phyloP scores from a whole-genome alignment of 179 eudicot genomes.

The Corrigiola litoralis region DNA sequence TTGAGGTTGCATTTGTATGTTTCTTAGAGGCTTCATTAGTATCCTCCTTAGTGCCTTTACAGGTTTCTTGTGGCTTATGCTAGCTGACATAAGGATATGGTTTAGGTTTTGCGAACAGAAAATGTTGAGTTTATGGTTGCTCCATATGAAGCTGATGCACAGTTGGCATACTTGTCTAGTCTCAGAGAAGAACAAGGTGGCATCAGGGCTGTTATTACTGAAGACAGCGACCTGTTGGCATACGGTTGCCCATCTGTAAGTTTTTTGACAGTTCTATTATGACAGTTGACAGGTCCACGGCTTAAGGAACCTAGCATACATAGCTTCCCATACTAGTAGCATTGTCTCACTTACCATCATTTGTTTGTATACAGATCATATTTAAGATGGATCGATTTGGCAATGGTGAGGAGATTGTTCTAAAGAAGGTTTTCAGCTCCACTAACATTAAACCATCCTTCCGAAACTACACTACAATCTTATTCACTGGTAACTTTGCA shows the following conservation, averaged over 20 bases:
- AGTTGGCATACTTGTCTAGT: conserved; percentile 59
- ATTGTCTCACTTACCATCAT: too few species aligned
- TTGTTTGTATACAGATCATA: conserved; percentile 38
- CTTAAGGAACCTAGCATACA: too few species aligned
- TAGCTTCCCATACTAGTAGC: too few species aligned
- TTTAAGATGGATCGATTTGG: conserved; percentile 85
- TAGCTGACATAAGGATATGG: background rate
- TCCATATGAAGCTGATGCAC: conserved; percentile 91
- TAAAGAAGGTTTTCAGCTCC: conserved; percentile 52
- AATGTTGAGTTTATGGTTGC: conserved; percentile 70
- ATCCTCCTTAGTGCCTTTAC: background rate
- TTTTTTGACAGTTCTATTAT: conserved; percentile 5
- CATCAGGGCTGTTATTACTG: conserved; percentile 60
- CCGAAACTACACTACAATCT: conserved; percentile 37
- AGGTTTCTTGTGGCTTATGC: background rate
- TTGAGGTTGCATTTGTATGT: background rate
- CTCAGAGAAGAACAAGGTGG: conserved; percentile 57
- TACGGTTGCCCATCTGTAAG: conserved; percentile 86
- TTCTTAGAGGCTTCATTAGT: background rate
- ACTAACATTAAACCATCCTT: conserved; percentile 50
- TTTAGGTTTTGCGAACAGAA: conserved; percentile 57
- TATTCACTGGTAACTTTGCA: conserved; percentile 49
- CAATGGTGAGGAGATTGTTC: conserved; percentile 63
- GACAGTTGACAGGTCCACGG: background rate
- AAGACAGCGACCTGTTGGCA: conserved; percentile 78